Conservation (phyloP, 1,139 yeast genomes). For the Hyphopichia pseudoburtonii region DNA sequence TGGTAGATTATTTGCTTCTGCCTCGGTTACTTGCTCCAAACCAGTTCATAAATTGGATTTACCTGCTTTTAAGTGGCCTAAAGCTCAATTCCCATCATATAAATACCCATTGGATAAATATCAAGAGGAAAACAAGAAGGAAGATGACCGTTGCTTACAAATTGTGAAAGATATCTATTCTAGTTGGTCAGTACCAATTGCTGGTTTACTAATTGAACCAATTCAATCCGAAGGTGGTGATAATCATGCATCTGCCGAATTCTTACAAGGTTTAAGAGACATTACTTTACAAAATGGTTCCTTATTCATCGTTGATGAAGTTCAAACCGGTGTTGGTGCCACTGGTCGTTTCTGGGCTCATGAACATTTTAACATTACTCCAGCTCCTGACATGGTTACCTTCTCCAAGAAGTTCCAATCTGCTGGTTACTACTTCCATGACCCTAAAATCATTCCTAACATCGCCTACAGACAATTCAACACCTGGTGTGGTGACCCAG, state of each 20-base stretch:
- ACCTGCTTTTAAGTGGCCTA: conserved; percentile 87
- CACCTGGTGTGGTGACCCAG: conserved; percentile 92
- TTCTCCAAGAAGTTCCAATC: conserved; percentile 85
- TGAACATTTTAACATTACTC: conserved; percentile 71
- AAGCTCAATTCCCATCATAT: conserved; percentile 75
- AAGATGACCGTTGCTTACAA: conserved; percentile 66
- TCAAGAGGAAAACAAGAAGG: conserved; percentile 55
- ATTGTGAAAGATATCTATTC: conserved; percentile 56
- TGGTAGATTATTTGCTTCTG: conserved; percentile 79
- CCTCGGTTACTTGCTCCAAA: conserved; percentile 76
- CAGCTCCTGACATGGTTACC: conserved; percentile 80
- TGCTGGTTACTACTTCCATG: conserved; percentile 78
- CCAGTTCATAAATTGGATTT: conserved; percentile 82
- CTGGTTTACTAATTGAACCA: conserved; percentile 77
- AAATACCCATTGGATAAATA: conserved; percentile 67
- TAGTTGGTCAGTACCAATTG: conserved; percentile 65
- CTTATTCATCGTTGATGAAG: conserved; percentile 76
- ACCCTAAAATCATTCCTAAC: conserved; percentile 68
- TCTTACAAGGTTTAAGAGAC: conserved; percentile 78
- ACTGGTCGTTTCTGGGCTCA: conserved; percentile 87
- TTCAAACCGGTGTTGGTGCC: conserved; percentile 86
- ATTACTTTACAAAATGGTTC: conserved; percentile 67
- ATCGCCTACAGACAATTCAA: conserved; percentile 80
- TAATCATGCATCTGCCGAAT: conserved; percentile 72
- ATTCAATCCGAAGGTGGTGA: conserved; percentile 89